Conservation (phyloP, 31 red algal genomes). For the Asparagopsis taxiformis region DNA sequence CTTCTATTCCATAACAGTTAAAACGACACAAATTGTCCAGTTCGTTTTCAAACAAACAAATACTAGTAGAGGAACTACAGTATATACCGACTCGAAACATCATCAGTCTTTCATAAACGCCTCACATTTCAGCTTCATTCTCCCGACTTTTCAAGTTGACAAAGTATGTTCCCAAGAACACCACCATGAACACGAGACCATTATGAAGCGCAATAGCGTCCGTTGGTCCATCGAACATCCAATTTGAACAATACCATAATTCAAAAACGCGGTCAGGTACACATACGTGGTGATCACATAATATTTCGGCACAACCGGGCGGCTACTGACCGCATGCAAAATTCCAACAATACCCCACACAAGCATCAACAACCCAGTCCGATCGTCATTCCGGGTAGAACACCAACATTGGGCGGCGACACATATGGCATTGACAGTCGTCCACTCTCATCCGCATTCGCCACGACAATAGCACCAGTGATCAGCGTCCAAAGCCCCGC, state of each 20-base stretch:
- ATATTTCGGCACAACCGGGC: slow-evolving; percentile 14
- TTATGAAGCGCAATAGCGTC: slow-evolving; percentile 42
- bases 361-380: slow-evolving; percentile 37
- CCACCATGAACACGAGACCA: slow-evolving; percentile 64
- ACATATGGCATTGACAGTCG: no score
- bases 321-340: neutral
- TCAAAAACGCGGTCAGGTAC: slow-evolving; percentile 66
- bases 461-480: no score
- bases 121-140: neutral
- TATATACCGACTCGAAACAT: neutral
- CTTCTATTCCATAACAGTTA: no score
- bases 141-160: neutral
- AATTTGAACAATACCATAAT: slow-evolving; percentile 69
- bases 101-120: neutral
- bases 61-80: no score
- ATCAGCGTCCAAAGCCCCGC: no score
- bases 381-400: slow-evolving; percentile 54
- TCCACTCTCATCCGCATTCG: no score
- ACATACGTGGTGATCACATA: slow-evolving; percentile 20
- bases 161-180: slow-evolving; percentile 60
- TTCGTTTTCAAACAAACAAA: no score
- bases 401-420: no score
- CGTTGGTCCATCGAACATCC: slow-evolving; percentile 8
- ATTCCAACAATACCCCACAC: slow-evolving; percentile 22
- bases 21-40: no score